Evolutionary conservation across 768 basidiomycete species (phyloP).

Genomic region (Leccinum longicurvipes): DNA sequence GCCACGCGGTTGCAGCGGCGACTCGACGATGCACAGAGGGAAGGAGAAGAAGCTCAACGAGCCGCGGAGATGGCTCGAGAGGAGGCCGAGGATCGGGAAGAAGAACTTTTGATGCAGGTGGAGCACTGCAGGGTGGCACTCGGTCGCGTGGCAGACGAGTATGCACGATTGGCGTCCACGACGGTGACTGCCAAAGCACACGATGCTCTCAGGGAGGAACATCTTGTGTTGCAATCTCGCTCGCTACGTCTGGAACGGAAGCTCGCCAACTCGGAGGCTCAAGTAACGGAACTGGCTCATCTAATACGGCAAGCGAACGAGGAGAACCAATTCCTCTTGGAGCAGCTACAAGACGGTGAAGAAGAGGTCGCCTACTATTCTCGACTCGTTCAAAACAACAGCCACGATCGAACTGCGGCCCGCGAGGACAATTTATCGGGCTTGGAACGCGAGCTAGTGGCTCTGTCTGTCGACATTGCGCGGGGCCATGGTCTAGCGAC

Average conservation of each 20-base stretch:
- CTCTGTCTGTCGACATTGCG: conserved; percentile 16
- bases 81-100: conserved; percentile 38
- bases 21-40: conserved; percentile 36
- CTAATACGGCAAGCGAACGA: conserved; percentile 58
- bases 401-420: not conserved
- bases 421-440: not conserved
- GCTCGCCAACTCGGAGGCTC: conserved; percentile 62
- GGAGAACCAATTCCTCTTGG: conserved; percentile 43
- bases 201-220: conserved; percentile 39
- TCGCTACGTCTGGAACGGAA: conserved; percentile 61
- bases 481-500: conserved; percentile 7
- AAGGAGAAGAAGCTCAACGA: conserved; percentile 34
- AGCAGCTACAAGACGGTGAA: conserved; percentile 17
- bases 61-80: conserved; percentile 32
- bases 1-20: conserved; percentile 35
- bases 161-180: conserved; percentile 45
- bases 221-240: conserved; percentile 38
- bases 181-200: conserved; percentile 39
- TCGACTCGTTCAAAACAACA: conserved; percentile 8
- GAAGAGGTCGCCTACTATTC: conserved; percentile 17
- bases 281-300: conserved; percentile 61
- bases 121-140: conserved; percentile 49
- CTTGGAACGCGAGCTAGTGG: conserved; percentile 20
- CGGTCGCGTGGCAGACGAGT: conserved; percentile 49
- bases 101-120: conserved; percentile 46